phyloP scores from a whole-genome alignment of 2,329 filamentous ascomycete species.

The Colletotrichum sp. region DNA sequence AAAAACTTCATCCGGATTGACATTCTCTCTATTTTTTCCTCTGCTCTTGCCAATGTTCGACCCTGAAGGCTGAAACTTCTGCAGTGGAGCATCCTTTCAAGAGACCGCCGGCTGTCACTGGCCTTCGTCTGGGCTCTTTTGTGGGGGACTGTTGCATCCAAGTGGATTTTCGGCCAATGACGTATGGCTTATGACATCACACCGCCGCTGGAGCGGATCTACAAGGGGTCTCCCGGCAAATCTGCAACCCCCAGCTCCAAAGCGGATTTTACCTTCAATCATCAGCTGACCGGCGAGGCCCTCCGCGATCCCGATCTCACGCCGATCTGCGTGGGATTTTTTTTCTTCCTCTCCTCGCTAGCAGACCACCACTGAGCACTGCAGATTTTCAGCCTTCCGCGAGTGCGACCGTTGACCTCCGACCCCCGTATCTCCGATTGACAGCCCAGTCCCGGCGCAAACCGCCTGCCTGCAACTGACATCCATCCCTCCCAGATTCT shows the following conservation, averaged over 20 bases:
- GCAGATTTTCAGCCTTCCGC: background rate
- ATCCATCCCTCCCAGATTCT: background rate
- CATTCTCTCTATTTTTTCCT: slow-evolving; percentile 12
- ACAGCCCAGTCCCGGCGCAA: slow-evolving; percentile 1
- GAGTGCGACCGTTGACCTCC: background rate
- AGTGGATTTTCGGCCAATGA: slow-evolving; percentile 9
- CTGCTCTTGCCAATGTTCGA: background rate
- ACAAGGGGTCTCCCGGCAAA: background rate
- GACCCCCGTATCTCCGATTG: slow-evolving; percentile 4
- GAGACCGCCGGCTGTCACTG: background rate
- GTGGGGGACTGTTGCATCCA: background rate
- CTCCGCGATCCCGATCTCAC: slow-evolving; percentile 16
- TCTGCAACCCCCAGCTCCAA: background rate
- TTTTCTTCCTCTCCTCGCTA: background rate
- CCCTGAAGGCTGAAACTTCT: slow-evolving; percentile 19
- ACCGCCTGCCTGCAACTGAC: background rate
- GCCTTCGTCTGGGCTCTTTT: background rate
- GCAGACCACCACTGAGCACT: background rate
- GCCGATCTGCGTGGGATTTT: background rate
- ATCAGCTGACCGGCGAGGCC: slow-evolving; percentile 9
- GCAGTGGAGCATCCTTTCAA: background rate
- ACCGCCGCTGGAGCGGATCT: slow-evolving; percentile 1
- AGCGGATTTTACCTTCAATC: background rate
- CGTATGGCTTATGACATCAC: slow-evolving; percentile 18
- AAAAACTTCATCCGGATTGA: background rate